A percentile compares a stretch with the other conserved stretches of the same genome.
Conservation (phyloP, 371 early-diverging fungal species). For the Saksenaea oblongispora region DNA sequence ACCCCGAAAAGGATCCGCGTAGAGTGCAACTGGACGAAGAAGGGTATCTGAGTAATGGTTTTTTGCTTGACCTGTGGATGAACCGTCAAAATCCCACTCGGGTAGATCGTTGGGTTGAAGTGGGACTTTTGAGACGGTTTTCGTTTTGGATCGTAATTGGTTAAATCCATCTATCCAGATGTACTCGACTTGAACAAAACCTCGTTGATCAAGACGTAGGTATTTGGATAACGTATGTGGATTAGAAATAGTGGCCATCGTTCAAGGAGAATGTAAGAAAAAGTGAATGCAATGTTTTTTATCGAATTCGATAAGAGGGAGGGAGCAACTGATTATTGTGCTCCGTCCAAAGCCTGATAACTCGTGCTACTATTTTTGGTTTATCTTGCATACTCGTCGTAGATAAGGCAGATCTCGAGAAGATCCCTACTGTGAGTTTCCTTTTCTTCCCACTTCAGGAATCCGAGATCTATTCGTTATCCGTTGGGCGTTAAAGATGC, state of each 20-base stretch:
- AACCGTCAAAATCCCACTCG: constrained; percentile 70
- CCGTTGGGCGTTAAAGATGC: no score
- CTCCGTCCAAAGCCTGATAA: no score
- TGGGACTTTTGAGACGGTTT: constrained; percentile 47
- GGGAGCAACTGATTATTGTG: not conserved
- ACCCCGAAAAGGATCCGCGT: constrained; percentile 62
- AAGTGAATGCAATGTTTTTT: not conserved
- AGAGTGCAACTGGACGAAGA: constrained; percentile 57
- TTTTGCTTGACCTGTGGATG: constrained; percentile 62
- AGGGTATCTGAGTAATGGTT: constrained; percentile 65
- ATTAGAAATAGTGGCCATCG: constrained; percentile 14
- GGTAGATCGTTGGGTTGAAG: constrained; percentile 41
- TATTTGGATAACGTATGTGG: constrained; percentile 38
- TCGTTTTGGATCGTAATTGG: constrained; percentile 51
- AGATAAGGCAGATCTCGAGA: no score
- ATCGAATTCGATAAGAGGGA: not conserved
- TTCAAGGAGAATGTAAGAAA: not conserved
- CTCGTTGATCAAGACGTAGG: constrained; percentile 53
- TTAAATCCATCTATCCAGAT: constrained; percentile 63
- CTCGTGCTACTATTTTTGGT: no score
- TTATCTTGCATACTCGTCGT: no score
- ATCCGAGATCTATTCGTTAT: no score
- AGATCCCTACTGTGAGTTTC: no score
- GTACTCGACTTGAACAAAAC: constrained; percentile 60
- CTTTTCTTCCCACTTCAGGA: no score